Base-by-base conservation (phyloP, 169 alveolate genomes). In the Theileria orientalis region DNA sequence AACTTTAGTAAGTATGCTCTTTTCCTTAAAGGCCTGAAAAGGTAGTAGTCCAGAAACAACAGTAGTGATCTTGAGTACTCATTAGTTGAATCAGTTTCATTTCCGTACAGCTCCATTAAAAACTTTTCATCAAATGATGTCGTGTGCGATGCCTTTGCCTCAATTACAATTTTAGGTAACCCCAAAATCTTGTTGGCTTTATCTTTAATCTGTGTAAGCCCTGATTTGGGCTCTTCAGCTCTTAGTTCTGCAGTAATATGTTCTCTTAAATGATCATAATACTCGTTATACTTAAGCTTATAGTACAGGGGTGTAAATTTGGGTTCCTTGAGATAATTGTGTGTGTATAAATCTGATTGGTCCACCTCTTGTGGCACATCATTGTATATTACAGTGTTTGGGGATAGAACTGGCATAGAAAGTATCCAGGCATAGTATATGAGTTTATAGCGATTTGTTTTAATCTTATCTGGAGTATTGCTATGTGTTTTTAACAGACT, bases 341-440 rank as follows among this genome's bases (percentile, higher is more conserved):
- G 1, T 44, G 25, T 41, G 14, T 2, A 13, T 25, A 33, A 9
- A 30, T 54, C 25, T 32, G 16, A 3, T 16, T 19, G 47, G n/a
- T 60, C 0, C 16, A 6, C 23, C 27, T 35, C 56, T 25, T 25
- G 3, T 14, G 60, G 35, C 29, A 14, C 33, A 37, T 77, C 76
- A 52, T 69, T 68, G 23, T 64, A 29, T 11, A 77, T 27, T 23
- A 67, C 54, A n/a, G 68, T 32, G 44, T 77, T 77, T 8, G 86
- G 76, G 47, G 1, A 16, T 19, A 77, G 21, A 44, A 44, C 11
- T 11, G 86, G 79, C n/a, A 77, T 37, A 13, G 86, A 46, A 14
- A n/a, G 25, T 7, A 69, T 8, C 86, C 86, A 77, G 21, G 60
- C 13, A 1, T 44, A 46, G 5, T 33, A 29, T 2, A 63, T 30